These are phyloP conservation scores for Fusarium sp. DNA, from an alignment of 2,329 filamentous ascomycete genomes.

Conservation along the genomic window DNA sequence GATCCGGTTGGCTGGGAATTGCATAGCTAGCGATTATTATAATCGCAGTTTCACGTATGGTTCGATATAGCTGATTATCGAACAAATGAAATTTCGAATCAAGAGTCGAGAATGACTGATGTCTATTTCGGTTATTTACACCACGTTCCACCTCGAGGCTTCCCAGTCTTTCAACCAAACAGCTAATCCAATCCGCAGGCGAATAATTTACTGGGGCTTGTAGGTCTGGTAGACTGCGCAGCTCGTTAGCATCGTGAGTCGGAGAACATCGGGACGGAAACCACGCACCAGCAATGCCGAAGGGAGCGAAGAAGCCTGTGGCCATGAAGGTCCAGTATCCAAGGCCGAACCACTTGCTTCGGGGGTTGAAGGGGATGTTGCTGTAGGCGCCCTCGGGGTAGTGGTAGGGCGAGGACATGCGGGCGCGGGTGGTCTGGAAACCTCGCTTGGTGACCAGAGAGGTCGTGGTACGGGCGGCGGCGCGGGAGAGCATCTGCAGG, in stretches of 20 bases:
- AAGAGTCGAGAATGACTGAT: conserved; percentile 42
- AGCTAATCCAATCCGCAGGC: conserved; percentile 15
- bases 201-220: conserved; percentile 50
- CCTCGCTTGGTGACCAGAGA: conserved; percentile 84
- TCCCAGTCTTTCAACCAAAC: conserved; percentile 32
- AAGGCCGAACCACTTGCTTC: conserved; percentile 84
- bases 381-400: conserved; percentile 95
- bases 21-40: not conserved
- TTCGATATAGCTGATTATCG: not conserved
- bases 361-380: conserved; percentile 97
- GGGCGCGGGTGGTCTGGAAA: conserved; percentile 90
- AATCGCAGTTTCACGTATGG: conserved; percentile 2
- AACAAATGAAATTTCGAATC: conserved; percentile 42
- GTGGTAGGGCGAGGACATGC: conserved; percentile 92
- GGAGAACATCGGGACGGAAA: conserved; percentile 26
- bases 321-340: conserved; percentile 81
- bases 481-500: conserved; percentile 84
- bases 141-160: conserved; percentile 40
- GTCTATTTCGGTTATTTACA: conserved; percentile 51
- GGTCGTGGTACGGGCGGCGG: conserved; percentile 71
- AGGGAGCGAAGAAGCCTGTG: conserved; percentile 68
- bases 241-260: conserved; percentile 33
- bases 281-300: conserved; percentile 70
- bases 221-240: conserved; percentile 59
- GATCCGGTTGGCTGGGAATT: not conserved